Conservation (phyloP, 2,329 filamentous ascomycete genomes). For the Hymenoscyphus salicellus region DNA sequence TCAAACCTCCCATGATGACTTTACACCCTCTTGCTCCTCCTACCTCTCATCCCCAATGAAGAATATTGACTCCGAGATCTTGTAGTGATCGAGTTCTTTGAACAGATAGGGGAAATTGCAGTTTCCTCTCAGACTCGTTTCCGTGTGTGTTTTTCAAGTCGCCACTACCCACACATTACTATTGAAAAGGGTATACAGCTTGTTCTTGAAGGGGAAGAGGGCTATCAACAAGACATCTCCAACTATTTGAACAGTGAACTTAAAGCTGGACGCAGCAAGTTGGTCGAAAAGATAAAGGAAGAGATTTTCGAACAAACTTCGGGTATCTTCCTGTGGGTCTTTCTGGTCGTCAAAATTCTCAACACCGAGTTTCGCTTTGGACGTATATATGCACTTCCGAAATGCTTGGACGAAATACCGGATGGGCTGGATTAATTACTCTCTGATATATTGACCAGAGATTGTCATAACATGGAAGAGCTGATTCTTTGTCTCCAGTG, state of each 20-base stretch:
- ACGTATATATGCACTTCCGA: constrained; percentile 30
- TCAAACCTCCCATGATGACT: too few species aligned
- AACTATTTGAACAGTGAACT: neutral
- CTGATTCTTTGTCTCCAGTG: constrained; percentile 50
- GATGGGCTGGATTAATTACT: constrained; percentile 20
- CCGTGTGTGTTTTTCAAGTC: constrained; percentile 30
- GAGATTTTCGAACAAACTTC: neutral
- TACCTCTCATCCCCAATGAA: too few species aligned
- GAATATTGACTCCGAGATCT: too few species aligned
- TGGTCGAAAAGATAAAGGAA: neutral
- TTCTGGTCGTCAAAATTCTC: neutral
- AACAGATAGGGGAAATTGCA: constrained; percentile 19
- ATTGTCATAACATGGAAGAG: constrained; percentile 41
- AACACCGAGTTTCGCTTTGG: neutral
- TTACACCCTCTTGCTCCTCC: too few species aligned
- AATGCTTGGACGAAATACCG: constrained; percentile 35
- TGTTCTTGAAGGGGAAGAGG: constrained; percentile 25
- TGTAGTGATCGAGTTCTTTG: neutral
- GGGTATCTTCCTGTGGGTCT: neutral
- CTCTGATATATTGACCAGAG: constrained; percentile 37
- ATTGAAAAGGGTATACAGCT: constrained; percentile 21
- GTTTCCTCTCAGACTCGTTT: constrained; percentile 14
- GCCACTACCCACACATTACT: constrained; percentile 32
- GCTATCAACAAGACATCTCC: constrained; percentile 5
- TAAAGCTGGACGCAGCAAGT: neutral